Percentiles rank a stretch among this genome's conserved stretches.
Evolutionary conservation across 345 rosid species (phyloP).

Genomic region (Populus pruinosa): DNA sequence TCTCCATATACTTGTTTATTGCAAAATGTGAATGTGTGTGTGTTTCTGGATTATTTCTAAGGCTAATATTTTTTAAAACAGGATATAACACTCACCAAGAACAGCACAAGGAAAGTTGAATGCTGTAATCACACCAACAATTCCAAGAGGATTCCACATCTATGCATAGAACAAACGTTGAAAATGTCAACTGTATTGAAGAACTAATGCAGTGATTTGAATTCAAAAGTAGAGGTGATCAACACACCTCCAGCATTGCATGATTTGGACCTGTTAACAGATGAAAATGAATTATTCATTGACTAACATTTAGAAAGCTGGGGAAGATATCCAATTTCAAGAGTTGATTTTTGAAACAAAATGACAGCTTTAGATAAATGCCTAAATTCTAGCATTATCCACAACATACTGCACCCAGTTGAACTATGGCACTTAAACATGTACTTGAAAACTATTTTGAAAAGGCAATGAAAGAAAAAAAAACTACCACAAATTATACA

Average conservation of each 20-base stretch:
- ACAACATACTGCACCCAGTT: neutral
- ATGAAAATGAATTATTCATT: slow-evolving; percentile 14
- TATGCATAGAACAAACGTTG: slow-evolving; percentile 27
- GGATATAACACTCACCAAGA: slow-evolving; percentile 60
- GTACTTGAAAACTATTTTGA: neutral
- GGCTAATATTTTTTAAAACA: slow-evolving; percentile 1
- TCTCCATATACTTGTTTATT: neutral
- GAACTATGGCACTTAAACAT: neutral
- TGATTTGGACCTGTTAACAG: slow-evolving; percentile 86
- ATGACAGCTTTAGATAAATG: neutral
- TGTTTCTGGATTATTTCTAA: neutral
- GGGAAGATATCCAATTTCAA: neutral
- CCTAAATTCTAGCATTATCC: slow-evolving; percentile 2
- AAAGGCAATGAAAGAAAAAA: slow-evolving; percentile 1
- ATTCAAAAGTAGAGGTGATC: slow-evolving; percentile 14
- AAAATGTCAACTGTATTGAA: slow-evolving; percentile 15
- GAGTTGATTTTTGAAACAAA: neutral
- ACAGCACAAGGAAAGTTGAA: slow-evolving; percentile 97
- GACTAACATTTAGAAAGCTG: neutral
- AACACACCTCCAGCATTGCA: slow-evolving; percentile 83
- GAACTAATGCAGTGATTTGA: neutral
- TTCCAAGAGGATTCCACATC: slow-evolving; percentile 98
- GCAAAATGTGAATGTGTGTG: neutral
- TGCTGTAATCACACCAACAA: slow-evolving; percentile 96
- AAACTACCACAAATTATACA: neutral